A percentile compares a stretch with the other conserved stretches of the same genome.
These are phyloP conservation scores for Kurtzmaniella quercitrusa DNA, from an alignment of 1,139 yeast genomes.

Conservation along the genomic window DNA sequence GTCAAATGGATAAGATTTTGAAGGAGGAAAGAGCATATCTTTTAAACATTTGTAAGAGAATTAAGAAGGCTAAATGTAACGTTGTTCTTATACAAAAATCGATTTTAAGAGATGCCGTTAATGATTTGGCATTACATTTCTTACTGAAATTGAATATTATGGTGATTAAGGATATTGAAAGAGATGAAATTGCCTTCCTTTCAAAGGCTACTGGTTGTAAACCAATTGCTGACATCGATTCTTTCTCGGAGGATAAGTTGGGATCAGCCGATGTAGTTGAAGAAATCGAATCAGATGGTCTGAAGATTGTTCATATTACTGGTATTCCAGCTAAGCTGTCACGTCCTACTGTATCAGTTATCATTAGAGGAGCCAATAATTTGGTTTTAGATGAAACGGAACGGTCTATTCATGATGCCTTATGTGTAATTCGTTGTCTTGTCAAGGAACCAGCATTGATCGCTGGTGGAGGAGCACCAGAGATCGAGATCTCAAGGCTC, in stretches of 20 bases:
- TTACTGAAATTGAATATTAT: constrained; percentile 85
- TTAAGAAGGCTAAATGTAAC: constrained; percentile 95
- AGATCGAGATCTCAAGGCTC: constrained; percentile 84
- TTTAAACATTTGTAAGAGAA: constrained; percentile 90
- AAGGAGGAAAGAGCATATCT: constrained; percentile 96
- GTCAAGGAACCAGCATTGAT: constrained; percentile 92
- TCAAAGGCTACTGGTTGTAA: constrained; percentile 90
- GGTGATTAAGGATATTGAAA: constrained; percentile 93
- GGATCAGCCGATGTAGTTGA: constrained; percentile 92
- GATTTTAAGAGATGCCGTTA: constrained; percentile 93
- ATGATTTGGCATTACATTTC: constrained; percentile 93
- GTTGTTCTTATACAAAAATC: constrained; percentile 92
- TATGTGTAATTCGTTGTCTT: constrained; percentile 92
- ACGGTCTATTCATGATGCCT: constrained; percentile 93
- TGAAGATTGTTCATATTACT: constrained; percentile 86
- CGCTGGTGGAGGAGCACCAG: constrained; percentile 99
- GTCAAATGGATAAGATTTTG: constrained; percentile 98
- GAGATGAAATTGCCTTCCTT: constrained; percentile 94
- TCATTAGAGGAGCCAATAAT: constrained; percentile 92
- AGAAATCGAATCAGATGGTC: constrained; percentile 88
- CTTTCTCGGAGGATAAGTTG: constrained; percentile 86
- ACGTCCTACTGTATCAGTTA: constrained; percentile 80
- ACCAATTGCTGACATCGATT: constrained; percentile 93
- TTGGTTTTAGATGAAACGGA: constrained; percentile 93
- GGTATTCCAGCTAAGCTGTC: constrained; percentile 61